Evolutionary conservation across 2,329 filamentous ascomycete genomes (phyloP), one percentile per base, ranked within the genome.

Genomic region (Talaromyces sp.): DNA sequence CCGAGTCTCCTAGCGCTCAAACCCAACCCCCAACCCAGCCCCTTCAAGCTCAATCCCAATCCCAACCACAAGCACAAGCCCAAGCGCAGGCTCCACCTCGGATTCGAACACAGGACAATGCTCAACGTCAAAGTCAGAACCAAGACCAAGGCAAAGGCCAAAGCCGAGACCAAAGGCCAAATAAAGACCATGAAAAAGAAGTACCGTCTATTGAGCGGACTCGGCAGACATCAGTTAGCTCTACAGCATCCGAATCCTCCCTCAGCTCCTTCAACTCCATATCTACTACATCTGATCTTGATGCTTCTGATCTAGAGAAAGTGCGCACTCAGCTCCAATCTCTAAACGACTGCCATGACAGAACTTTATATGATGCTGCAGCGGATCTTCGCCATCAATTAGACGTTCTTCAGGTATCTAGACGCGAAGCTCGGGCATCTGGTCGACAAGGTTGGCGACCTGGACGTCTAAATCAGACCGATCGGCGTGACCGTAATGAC

Each of bases 231-330:
- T 74, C 71, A 2, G 52, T 65, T 11, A 58, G 51, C 39, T 74
- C 71, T 1, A 54, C 48, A 4, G 63, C 67, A 10, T 72, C 70
- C 4, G 63, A 70, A 6, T 66, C 66, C 2, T 74, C 71, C 1
- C 58, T 74, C 11, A 68, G 67, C 41, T 74, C 71, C 1, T 70
- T 74, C 39, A 68, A 73, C 35, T 67, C 70, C 9, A 48, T 74
- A 19, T 71, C 69, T 17, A 72, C 70, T 5, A 69, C 67, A 3
- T 73, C 71, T 4, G 70, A 73, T 13, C 61, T 74, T 27, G 66
- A 63, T 33, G 61, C 69, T 6, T 66, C 68, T 1, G 71, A 74
- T 48, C 66, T 74, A 20, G 65, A 67, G 14, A 69, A 67, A 3
- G 61, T 73, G 17, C 70, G 71, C 46, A 61, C 63, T 9, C 71